Evolutionary conservation across 148 eudicot genomes (phyloP), one percentile per base, ranked within the genome.

Genomic region (Rhododendron mucronatum): DNA sequence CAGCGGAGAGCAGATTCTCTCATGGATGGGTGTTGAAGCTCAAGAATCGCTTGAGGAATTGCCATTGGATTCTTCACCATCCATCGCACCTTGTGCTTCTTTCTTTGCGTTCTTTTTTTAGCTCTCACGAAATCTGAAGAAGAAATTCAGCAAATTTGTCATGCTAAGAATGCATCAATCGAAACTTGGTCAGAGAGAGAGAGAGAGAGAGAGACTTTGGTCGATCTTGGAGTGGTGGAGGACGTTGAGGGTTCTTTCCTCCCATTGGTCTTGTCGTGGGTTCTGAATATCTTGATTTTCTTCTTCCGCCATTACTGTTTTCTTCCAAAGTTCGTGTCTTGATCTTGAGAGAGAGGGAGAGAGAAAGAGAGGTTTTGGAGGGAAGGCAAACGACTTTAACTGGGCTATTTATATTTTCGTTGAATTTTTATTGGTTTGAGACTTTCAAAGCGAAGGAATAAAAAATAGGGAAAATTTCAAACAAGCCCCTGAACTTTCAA

Each of bases 61-160:
- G 76, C 84, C 84, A 82, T 82, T n/a, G 84, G 76, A 5, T 53
- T 41, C 84, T 82, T 41, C 84, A 63, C 63, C 84, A 79, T 47
- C 82, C 75, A 44, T 2, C 76, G 84, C 35, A 82, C n/a, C 67
- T 63, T 63, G 76, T 82, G 84, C 33, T 82, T 82, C 76, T 41
- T 82, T 44, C 33, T 5, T 65, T 82, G n/a, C 5, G 2, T 51
- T 21, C 53, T 33, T 65, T 63, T 33, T 44, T 82, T 63, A 1
- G 76, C 30, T 44, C 23, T 82, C 37, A 5, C 76, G 2, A n/a
- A 44, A 10, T 61, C 84, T 63, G 53, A 9, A 79, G 26, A 4
- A 82, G 48, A 44, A 35, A 57, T 15, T 4, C 20, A 63, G 39
- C 20, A 18, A 61, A 63, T 18, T n/a, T 51, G 5, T 81, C 44